These are phyloP conservation scores for Phytophthora europaea DNA, from an alignment of 352 stramenopile genomes.

Conservation along the genomic window DNA sequence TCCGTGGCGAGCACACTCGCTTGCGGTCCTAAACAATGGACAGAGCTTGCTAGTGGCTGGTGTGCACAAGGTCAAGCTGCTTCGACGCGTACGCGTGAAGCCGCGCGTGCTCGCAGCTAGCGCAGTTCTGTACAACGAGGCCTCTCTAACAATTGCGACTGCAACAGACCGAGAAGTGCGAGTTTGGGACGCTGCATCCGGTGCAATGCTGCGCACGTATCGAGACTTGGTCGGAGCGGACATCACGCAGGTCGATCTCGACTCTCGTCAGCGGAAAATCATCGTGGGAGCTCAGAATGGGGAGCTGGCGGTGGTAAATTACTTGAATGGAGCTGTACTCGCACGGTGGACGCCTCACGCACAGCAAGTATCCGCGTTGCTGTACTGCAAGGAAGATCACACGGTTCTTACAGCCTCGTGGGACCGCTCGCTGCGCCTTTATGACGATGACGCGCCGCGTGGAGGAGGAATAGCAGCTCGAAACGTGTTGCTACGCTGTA, in stretches of 20 bases:
- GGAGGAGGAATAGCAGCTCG: constrained; percentile 31
- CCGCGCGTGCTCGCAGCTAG: constrained; percentile 67
- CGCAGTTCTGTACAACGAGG: constrained; percentile 74
- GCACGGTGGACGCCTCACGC: constrained; percentile 72
- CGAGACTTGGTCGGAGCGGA: constrained; percentile 59
- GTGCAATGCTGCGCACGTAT: constrained; percentile 68
- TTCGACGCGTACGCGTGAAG: constrained; percentile 74
- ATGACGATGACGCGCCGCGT: constrained; percentile 66
- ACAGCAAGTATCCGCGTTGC: constrained; percentile 66
- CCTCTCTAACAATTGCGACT: constrained; percentile 74
- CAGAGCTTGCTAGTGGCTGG: constrained; percentile 68
- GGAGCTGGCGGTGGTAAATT: constrained; percentile 77
- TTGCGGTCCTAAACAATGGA: constrained; percentile 72
- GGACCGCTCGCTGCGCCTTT: constrained; percentile 78
- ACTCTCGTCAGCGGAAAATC: constrained; percentile 76
- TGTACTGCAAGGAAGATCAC: constrained; percentile 84
- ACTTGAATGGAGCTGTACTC: constrained; percentile 78
- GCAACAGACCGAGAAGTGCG: constrained; percentile 74
- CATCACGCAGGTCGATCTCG: constrained; percentile 80
- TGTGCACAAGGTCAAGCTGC: constrained; percentile 76
- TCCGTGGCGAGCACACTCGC: constrained; percentile 74
- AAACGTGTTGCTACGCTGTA: constrained; percentile 73
- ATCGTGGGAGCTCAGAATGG: constrained; percentile 75
- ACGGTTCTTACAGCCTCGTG: constrained; percentile 81
- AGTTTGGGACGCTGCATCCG: constrained; percentile 75